Evolutionary conservation across 257 asterid species (phyloP), one percentile per base, ranked within the genome.

Genomic region (Solanum bulbocastanum): DNA sequence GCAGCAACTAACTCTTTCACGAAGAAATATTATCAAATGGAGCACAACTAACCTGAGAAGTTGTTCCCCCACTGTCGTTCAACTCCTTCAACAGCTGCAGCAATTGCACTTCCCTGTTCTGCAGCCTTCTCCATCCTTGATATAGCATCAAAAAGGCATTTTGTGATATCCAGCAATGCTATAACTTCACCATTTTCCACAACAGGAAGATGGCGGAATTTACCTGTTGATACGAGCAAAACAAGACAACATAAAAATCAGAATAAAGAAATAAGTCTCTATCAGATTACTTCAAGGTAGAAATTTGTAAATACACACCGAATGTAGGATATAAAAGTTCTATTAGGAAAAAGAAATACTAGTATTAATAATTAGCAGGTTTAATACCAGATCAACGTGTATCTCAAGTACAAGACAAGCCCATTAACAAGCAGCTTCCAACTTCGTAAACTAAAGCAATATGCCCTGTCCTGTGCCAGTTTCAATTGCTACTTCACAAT

Each of bases 171-270:
- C 91, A 97, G 86, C 90, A 97, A 78, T 8, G 98, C 99, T 83
- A 97, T 94, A 89, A 97, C 98, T 93, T 97, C 99, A 88, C 98
- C 98, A 91, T 96, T 95, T 94, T 97, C 99, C 90, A 97, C 99
- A 91, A 97, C 98, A 87, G 98, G 98, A 88, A 96, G 98, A 91
- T 97, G 99, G 42, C 99, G 93, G 71, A 97, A 97, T 92, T 97
- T 97, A 83, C 98, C 98, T 97, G 90, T 84, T 84, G 27, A 39
- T 36, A 87, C n/a, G 65, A 87, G 22, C 33, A 87, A 72, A 72
- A 83, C 35, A 65, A 74, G 62, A 86, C 74, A 78, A 30, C 37
- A 35, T n/a, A 74, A 44, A 84, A 62, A 46, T 32, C 18, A 84
- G 30, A 22, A n/a, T 14, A 39, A 44, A 68, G 35, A 44, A 35